These are phyloP conservation scores for Colletotrichum phormii DNA, from an alignment of 2,329 filamentous ascomycete species.

Conservation along the genomic window DNA sequence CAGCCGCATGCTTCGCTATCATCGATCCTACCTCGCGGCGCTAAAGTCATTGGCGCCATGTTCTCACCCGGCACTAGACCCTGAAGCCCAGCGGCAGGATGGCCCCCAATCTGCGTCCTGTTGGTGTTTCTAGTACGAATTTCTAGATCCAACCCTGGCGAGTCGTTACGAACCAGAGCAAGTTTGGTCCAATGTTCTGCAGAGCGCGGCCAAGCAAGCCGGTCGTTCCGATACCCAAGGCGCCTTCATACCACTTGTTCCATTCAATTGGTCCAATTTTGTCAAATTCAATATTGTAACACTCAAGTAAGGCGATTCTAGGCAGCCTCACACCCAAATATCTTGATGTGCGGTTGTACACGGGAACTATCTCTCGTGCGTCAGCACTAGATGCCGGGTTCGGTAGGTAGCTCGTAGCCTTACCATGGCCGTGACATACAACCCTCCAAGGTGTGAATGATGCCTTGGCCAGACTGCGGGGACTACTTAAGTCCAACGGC, in stretches of 20 bases:
- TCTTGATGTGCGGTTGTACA: not conserved
- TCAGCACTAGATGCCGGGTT: conserved; percentile 17
- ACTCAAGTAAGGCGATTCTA: not conserved
- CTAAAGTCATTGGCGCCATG: conserved; percentile 3
- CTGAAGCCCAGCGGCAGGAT: not conserved
- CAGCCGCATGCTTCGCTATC: not conserved
- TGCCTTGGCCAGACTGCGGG: not conserved
- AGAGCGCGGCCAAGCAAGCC: not conserved
- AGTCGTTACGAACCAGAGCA: not conserved
- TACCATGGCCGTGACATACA: not conserved
- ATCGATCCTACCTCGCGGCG: not conserved
- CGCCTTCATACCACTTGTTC: not conserved
- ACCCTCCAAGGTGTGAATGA: not conserved
- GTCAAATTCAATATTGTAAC: not conserved
- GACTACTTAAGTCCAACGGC: not conserved
- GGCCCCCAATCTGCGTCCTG: not conserved
- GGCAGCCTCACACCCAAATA: not conserved
- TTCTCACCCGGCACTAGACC: conserved; percentile 4
- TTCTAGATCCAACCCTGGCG: not conserved
- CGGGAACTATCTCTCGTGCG: conserved; percentile 17
- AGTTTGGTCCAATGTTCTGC: not conserved
- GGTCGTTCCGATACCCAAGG: not conserved
- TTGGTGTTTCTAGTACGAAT: not conserved
- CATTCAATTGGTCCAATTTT: not conserved
- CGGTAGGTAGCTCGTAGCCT: not conserved